Evolutionary conservation across 805 yeast genomes (phyloP), one percentile per base, ranked within the genome.

Genomic region (Yarrowia deformans): DNA sequence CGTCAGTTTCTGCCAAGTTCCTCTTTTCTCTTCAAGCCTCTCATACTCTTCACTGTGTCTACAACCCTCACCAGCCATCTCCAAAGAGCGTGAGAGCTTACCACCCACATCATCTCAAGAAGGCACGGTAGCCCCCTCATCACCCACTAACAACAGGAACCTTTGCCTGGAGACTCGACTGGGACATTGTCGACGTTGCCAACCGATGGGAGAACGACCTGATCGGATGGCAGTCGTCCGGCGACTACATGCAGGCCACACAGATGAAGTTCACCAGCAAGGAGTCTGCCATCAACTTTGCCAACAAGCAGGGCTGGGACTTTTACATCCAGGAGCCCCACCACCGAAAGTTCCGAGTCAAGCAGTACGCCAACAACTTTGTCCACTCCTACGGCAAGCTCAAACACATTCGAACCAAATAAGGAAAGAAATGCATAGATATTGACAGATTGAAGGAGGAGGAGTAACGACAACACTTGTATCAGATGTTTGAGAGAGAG

Each of bases 191-290:
- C 69, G 87, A 87, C 55, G 86, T 88, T 75, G 91, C 90, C 29
- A 87, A 91, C 81, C 82, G 95, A 77, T 91, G 97, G 97, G 97
- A 91, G 77, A 91, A 91, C 79, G 94, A 90, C 77, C 82, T 91
- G 77, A 91, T 91, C 79, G 97, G 97, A 34, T 91, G 90, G 82
- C 93, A 90, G 75, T 85, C 90, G 56, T 83, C 90, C 55, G 86
- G 90, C 45, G 97, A 91, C 78, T 88, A 87, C 79, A 88, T 91
- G 84, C 85, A 90, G 80, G 92, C 89, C 18, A 88, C 94, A 9
- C 85, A 85, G 76, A 79, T 91, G 82, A 87, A 87, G 77, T 91
- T 91, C 77, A 89, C 87, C 75, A 81, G 88, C 66, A 88, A 86
- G 79, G 94, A 91, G 60, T 85, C 90, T 49, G 97, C 97, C 43